These are phyloP conservation scores for Ambrosia trifida DNA, from an alignment of 129 eudicot species.

Conservation along the genomic window DNA sequence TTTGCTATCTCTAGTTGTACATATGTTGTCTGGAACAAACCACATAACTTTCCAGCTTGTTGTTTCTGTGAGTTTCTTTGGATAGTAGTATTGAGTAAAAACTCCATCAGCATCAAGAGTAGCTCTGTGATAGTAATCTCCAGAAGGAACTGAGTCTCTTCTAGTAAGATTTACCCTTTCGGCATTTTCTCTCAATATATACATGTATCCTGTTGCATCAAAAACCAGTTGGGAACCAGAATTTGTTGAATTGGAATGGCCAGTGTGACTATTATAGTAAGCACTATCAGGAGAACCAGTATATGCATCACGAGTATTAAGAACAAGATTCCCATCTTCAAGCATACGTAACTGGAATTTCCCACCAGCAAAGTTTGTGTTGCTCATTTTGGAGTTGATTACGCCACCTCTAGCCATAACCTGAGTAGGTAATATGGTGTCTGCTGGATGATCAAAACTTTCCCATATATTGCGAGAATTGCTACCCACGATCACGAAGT, in stretches of 20 bases:
- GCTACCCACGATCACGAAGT: conserved; percentile 34
- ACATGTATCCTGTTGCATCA: conserved; percentile 34
- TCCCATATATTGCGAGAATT: too few relatives aligned
- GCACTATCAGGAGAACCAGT: background rate
- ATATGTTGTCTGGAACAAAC: conserved; percentile 43
- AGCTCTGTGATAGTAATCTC: conserved; percentile 41
- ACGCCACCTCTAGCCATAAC: conserved; percentile 6
- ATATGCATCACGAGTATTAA: conserved; percentile 8
- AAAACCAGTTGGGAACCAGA: conserved; percentile 35
- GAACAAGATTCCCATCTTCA: conserved; percentile 49
- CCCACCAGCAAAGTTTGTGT: conserved; percentile 37
- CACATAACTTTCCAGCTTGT: conserved; percentile 20
- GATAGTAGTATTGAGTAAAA: conserved; percentile 41
- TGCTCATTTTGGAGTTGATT: conserved; percentile 28
- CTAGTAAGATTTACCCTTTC: conserved; percentile 7
- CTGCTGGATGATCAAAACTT: conserved; percentile 50
- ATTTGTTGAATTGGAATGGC: background rate
- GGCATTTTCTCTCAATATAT: conserved; percentile 33
- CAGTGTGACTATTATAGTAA: conserved; percentile 29
- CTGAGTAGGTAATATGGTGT: conserved; percentile 55
- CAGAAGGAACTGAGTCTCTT: conserved; percentile 1
- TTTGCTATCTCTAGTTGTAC: conserved; percentile 34
- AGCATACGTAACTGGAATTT: conserved; percentile 36
- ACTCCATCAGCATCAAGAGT: conserved; percentile 59
- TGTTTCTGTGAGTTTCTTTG: conserved; percentile 19